Percentiles rank a stretch among this genome's conserved stretches.
phyloP scores from a whole-genome alignment of 768 basidiomycete species.

The Hirschioporus abietinus region DNA sequence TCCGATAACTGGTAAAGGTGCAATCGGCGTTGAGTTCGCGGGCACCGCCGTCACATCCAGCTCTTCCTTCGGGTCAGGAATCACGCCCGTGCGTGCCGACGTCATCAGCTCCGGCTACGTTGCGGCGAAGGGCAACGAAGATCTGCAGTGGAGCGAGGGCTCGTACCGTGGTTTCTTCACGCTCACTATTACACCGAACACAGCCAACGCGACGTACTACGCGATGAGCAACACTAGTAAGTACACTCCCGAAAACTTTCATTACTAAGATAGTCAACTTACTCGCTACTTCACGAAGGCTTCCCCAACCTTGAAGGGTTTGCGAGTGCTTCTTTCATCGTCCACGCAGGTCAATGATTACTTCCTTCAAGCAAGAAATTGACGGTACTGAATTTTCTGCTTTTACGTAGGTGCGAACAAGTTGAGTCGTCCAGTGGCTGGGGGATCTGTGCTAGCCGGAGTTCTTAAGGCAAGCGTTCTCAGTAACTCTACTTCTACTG shows the following conservation, averaged over 20 bases:
- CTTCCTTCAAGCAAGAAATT: not conserved
- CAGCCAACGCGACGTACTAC: constrained; percentile 47
- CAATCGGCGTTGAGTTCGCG: constrained; percentile 56
- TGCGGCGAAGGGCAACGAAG: constrained; percentile 30
- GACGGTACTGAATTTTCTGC: not conserved
- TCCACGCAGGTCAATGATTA: constrained; percentile 23
- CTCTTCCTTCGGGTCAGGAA: constrained; percentile 39
- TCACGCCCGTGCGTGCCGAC: constrained; percentile 34
- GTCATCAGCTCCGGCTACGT: constrained; percentile 32
- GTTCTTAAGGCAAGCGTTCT: constrained; percentile 30
- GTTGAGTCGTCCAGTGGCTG: constrained; percentile 43
- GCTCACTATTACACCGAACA: constrained; percentile 39
- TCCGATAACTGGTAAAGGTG: constrained; percentile 41
- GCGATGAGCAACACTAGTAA: constrained; percentile 45
- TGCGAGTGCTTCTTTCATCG: constrained; percentile 36
- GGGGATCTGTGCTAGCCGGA: constrained; percentile 40
- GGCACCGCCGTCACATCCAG: constrained; percentile 53
- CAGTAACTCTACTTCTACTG: not conserved
- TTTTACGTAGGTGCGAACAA: constrained; percentile 36
- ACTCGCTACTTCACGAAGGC: constrained; percentile 19
- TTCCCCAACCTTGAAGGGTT: constrained; percentile 41
- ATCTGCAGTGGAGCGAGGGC: constrained; percentile 58
- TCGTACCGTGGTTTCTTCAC: constrained; percentile 58
- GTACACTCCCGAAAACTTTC: constrained; percentile 16
- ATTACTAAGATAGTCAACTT: not conserved